Base-by-base conservation (phyloP, 495 filamentous ascomycete genomes). In the Xylaria nigripes region DNA sequence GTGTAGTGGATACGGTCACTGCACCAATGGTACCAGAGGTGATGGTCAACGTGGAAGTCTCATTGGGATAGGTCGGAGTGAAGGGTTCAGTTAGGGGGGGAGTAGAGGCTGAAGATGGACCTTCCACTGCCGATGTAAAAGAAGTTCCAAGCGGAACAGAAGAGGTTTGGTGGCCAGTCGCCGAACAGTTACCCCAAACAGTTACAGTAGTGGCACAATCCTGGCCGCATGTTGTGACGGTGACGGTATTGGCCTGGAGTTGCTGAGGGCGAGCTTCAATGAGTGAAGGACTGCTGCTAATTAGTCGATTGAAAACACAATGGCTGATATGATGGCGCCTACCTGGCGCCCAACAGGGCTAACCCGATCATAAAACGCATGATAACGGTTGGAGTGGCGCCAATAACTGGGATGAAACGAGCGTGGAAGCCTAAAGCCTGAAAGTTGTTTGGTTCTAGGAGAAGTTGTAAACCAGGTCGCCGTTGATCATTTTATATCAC, bases 131-230 rank as follows among this genome's bases (percentile, higher is more conserved):
- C 23, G 54, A 52, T 12, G 64, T 62, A 9, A 62, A 45, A 18
- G 41, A 60, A n/a, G 44, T 55, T 18, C 48, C 48, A 13, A 48
- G 40, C 10, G 56, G 8, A 15, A 47, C 32, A 7, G 46, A 36
- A 7, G 40, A 13, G 23, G 48, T 55, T 4, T 55, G 52, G n/a
- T n/a, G n/a, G n/a, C n/a, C n/a, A 23, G 44, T 45, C 36, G 55
- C 36, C 38, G 59, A 56, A 29, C 64, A 67, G 19, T 32, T 57
- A n/a, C 48, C 38, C 49, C 25, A 55, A 6, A 67, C 59, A n/a
- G 64, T 67, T 8, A 61, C 59, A 9, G 59, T 67, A 18, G 61
- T 54, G 24, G 59, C 61, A 45, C 61, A 66, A 19, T 21, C 55
- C 22, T n/a, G 12, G n/a, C 50, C 64, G 25, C 61, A 66, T 30